These are phyloP conservation scores for Saccharomycopsis sp. DNA, from an alignment of 805 yeast genomes.

Conservation along the genomic window DNA sequence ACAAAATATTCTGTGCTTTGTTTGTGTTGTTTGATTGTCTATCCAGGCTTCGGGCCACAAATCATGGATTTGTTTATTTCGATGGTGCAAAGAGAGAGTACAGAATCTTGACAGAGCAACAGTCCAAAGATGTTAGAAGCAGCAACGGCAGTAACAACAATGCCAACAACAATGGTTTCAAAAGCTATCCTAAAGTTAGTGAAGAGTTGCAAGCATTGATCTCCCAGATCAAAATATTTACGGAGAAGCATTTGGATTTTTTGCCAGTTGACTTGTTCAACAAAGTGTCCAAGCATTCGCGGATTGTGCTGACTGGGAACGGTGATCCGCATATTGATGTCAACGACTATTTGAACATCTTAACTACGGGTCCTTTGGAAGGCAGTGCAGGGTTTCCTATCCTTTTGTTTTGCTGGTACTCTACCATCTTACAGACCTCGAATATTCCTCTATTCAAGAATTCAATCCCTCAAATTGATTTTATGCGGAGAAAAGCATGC, in stretches of 20 bases:
- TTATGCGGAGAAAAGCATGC: conserved; percentile 5
- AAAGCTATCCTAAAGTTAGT: no score
- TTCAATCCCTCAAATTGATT: conserved; percentile 3
- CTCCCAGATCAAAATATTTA: neutral
- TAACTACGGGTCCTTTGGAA: neutral
- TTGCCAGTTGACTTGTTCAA: neutral
- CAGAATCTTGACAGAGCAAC: conserved; percentile 10
- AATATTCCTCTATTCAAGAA: conserved; percentile 16
- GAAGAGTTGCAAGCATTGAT: neutral
- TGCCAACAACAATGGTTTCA: no score
- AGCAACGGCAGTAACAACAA: neutral
- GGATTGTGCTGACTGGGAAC: neutral
- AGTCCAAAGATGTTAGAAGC: conserved; percentile 1
- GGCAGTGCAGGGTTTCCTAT: conserved; percentile 1
- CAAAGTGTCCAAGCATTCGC: neutral
- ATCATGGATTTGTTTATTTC: conserved; percentile 12
- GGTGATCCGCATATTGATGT: neutral
- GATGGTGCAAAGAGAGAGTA: conserved; percentile 11
- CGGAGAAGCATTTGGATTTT: neutral
- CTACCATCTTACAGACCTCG: conserved; percentile 12
- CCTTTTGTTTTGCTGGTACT: conserved; percentile 13
- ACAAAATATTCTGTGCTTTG: conserved; percentile 2
- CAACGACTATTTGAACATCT: conserved; percentile 5
- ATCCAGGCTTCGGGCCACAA: conserved; percentile 14
- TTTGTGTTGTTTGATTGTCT: conserved; percentile 16